Percentiles rank a stretch among this genome's conserved stretches.
These are phyloP conservation scores for Tulasnella sp. DNA, from an alignment of 768 basidiomycete genomes.

Conservation along the genomic window DNA sequence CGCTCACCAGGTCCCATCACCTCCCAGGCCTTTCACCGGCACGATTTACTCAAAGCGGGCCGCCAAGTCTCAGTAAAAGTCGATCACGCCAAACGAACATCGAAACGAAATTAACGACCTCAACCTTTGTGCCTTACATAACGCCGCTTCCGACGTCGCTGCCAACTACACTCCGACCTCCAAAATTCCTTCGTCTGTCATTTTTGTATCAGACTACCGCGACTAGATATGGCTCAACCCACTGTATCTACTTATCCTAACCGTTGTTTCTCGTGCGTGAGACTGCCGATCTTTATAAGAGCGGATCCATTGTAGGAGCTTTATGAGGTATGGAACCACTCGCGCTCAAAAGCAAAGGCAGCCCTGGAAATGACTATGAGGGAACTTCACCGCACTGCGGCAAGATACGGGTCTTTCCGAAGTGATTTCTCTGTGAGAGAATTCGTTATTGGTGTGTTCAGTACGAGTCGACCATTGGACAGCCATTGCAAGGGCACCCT, in stretches of 20 bases:
- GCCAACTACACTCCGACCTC: background rate
- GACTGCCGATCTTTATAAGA: background rate
- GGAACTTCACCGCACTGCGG: no score
- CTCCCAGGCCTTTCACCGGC: slow-evolving; percentile 37
- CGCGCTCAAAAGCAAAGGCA: no score
- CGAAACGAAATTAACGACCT: background rate
- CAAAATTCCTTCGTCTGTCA: background rate
- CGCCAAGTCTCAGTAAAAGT: background rate
- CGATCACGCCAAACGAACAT: background rate
- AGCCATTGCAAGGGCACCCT: no score
- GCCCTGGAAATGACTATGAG: no score
- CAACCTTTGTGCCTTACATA: background rate
- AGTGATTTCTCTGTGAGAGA: no score
- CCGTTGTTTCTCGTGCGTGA: background rate
- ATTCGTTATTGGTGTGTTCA: no score
- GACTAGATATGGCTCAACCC: slow-evolving; percentile 4
- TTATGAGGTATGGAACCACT: no score
- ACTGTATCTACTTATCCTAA: slow-evolving; percentile 5
- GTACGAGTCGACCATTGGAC: no score
- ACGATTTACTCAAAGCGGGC: slow-evolving; percentile 36
- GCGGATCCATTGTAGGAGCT: no score
- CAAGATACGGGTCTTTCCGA: no score
- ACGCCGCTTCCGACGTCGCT: background rate
- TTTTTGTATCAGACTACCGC: background rate
- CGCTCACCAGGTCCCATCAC: background rate